Evolutionary conservation across 2,329 filamentous ascomycete genomes (phyloP), one percentile per base, ranked within the genome.

Genomic region (Pseudocercospora macadamiae): DNA sequence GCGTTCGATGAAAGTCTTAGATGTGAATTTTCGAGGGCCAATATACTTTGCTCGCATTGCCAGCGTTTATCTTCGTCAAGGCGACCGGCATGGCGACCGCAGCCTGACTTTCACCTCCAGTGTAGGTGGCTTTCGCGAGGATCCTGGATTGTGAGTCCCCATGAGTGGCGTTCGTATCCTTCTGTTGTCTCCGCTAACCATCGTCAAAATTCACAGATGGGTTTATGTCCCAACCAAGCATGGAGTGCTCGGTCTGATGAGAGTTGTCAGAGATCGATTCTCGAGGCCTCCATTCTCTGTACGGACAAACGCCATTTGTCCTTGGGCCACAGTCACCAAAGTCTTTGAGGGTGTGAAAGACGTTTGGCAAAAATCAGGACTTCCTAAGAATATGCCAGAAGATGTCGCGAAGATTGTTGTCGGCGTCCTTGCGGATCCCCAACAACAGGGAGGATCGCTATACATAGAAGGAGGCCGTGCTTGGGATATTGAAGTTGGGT

Each of bases 171-270:
- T 32, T 6, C 6, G 6, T 12, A 32, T 32, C 6, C 6, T 12
- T 6, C 6, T 32, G 28, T 32, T 12, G 28, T 32, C 6, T 32
- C 12, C 28, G 28, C 28, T 32, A 32, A 32, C 12, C 6, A 6
- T 32, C 28, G 6, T n/a, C n/a, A n/a, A n/a, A 12, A 32, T 7
- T 12, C 26, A 21, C 47, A 30, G 47, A 4, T 77, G 77, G 51
- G 71, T 80, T 21, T 82, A 83, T 62, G 75, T 76, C 3, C 71
- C 79, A 0, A 72, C 75, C 4, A 82, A 83, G 63, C 80, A 83
- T 60, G 80, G 78, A n/a, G 75, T 83, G 0, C 71, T 80, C 25
- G 81, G 81, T 0, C 69, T 82, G 5, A 79, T 82, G 75, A 73
- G 80, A 19, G 74, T 76, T 16, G 68, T 83, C 25, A 72, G 77